Percentiles rank a stretch among this genome's conserved stretches.
phyloP scores from a whole-genome alignment of 805 yeast genomes.

The Candida ipomoeae region DNA sequence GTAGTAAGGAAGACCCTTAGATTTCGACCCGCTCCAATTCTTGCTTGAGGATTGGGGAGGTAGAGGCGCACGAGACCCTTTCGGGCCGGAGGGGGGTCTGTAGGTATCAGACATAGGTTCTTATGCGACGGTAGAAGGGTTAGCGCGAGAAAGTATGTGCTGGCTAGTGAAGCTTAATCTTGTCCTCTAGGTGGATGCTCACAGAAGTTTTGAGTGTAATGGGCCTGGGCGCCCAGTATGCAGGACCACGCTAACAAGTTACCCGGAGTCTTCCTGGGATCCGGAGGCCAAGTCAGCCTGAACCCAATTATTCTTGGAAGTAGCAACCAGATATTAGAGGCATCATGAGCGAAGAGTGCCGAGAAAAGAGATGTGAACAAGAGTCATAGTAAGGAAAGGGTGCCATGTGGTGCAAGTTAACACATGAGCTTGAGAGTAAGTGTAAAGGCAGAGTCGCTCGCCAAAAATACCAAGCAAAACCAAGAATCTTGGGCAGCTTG shows the following conservation, averaged over 20 bases:
- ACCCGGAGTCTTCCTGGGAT: constrained; percentile 2
- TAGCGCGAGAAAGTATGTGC: neutral
- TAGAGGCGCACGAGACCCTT: constrained; percentile 15
- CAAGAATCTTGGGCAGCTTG: neutral
- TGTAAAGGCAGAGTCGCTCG: neutral
- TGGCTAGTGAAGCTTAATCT: neutral
- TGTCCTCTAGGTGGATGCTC: neutral
- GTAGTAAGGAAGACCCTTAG: constrained; percentile 5
- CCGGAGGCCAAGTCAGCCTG: neutral
- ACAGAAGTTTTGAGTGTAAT: constrained; percentile 6
- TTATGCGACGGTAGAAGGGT: neutral
- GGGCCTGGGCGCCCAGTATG: neutral
- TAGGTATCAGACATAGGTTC: constrained; percentile 18
- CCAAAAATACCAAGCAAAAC: neutral
- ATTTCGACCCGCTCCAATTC: constrained; percentile 10
- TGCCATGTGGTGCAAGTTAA: neutral
- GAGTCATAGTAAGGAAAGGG: neutral
- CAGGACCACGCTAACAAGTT: neutral
- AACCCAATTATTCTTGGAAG: neutral
- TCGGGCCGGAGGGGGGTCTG: constrained; percentile 20
- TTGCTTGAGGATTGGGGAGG: constrained; percentile 9
- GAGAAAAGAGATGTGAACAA: neutral
- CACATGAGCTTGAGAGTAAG: constrained; percentile 1
- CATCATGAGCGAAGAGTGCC: neutral
- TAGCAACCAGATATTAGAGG: neutral